A percentile compares a stretch with the other conserved stretches of the same genome.
phyloP scores from a whole-genome alignment of 371 early-diverging fungal species.

The Mucor saturninus region DNA sequence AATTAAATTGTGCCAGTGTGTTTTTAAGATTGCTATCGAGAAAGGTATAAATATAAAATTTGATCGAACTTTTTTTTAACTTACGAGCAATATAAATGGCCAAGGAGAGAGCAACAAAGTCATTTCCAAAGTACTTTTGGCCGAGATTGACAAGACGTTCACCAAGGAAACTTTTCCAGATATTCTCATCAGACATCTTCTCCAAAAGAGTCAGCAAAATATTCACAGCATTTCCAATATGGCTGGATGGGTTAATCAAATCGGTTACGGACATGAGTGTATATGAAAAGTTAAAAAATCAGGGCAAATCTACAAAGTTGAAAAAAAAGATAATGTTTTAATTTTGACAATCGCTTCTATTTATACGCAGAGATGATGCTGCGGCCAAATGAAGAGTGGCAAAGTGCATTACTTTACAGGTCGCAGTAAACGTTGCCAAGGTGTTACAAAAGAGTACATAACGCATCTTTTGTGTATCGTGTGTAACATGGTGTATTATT shows the following conservation, averaged over 20 bases:
- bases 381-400: too few relatives aligned
- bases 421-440: too few relatives aligned
- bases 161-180: slow-evolving; percentile 39
- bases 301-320: too few relatives aligned
- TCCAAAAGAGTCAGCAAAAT: slow-evolving; percentile 34
- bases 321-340: too few relatives aligned
- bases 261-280: slow-evolving; percentile 3
- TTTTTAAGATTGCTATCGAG: slow-evolving; percentile 37
- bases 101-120: slow-evolving; percentile 39
- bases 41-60: not conserved
- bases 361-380: too few relatives aligned
- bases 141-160: slow-evolving; percentile 32
- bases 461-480: too few relatives aligned
- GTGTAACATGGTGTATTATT: too few relatives aligned
- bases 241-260: slow-evolving; percentile 8
- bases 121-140: slow-evolving; percentile 48
- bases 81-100: slow-evolving; percentile 40
- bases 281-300: too few relatives aligned
- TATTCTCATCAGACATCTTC: slow-evolving; percentile 32
- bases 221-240: slow-evolving; percentile 17
- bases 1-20: slow-evolving; percentile 30
- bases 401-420: too few relatives aligned
- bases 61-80: not conserved
- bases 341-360: too few relatives aligned
- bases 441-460: too few relatives aligned